These are phyloP conservation scores for Leptodermis oblonga DNA, from an alignment of 257 asterid species.

Conservation along the genomic window DNA sequence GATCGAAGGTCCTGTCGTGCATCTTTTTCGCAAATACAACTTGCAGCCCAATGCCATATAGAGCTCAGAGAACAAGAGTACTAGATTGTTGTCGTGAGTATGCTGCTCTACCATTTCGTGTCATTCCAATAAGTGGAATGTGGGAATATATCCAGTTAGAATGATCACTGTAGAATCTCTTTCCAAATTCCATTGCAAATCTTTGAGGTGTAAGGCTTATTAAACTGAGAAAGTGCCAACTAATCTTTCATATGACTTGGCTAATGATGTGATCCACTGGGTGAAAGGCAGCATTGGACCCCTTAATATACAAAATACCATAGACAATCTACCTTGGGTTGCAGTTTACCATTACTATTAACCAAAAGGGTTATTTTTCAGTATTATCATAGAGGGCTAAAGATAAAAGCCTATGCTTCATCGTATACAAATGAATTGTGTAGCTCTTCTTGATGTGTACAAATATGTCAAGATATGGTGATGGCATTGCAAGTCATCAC, in stretches of 20 bases:
- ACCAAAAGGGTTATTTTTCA: neutral
- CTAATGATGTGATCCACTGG: neutral
- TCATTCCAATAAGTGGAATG: neutral
- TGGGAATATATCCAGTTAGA: neutral
- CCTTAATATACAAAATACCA: neutral
- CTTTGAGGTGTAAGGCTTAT: conserved; percentile 2
- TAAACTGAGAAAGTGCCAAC: neutral
- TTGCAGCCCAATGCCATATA: neutral
- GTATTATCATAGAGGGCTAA: neutral
- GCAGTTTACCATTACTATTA: neutral
- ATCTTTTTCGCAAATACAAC: conserved; percentile 10
- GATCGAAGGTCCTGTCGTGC: too few species aligned
- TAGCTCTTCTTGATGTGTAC: neutral
- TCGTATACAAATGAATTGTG: neutral
- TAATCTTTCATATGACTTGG: neutral
- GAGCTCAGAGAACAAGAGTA: neutral
- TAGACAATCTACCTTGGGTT: neutral
- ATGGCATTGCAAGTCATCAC: neutral
- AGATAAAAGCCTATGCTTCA: neutral
- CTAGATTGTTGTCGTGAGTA: neutral
- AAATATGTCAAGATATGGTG: neutral
- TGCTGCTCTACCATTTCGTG: neutral
- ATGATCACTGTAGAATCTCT: neutral
- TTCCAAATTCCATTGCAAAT: neutral
- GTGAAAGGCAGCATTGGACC: neutral